A percentile compares a stretch with the other conserved stretches of the same genome.
phyloP scores from a whole-genome alignment of 1,284 basidiomycete genomes.

The Apiotrichum gracile region DNA sequence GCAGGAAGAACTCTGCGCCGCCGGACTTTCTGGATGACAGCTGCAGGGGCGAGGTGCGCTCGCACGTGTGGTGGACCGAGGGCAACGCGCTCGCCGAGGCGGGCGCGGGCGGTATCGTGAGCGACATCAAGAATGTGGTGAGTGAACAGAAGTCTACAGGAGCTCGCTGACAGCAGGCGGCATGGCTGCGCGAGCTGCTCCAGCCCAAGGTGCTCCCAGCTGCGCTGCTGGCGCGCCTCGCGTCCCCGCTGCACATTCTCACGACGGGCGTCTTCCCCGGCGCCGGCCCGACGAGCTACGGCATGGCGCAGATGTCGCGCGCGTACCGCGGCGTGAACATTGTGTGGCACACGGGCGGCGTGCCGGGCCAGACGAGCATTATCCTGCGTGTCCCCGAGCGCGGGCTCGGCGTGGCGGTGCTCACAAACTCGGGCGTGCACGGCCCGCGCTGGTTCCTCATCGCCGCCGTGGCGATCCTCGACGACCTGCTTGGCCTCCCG shows the following conservation, averaged over 20 bases:
- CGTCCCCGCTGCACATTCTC: not conserved
- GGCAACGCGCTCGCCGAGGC: not conserved
- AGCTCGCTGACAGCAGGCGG: no score
- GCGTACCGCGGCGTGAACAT: conserved; percentile 14
- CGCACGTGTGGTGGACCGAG: conserved; percentile 22
- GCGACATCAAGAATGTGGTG: conserved; percentile 4
- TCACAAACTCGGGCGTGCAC: conserved; percentile 15
- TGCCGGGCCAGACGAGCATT: conserved; percentile 14
- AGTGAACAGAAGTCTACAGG: no score
- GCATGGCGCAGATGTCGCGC: conserved; percentile 9
- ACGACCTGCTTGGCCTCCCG: conserved; percentile 16
- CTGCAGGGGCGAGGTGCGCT: no score
- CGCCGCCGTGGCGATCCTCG: conserved; percentile 9
- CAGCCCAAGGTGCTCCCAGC: conserved; percentile 21
- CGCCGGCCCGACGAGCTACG: conserved; percentile 7
- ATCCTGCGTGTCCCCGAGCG: conserved; percentile 13
- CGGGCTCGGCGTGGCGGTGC: conserved; percentile 12
- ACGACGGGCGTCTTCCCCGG: not conserved
- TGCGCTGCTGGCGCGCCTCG: conserved; percentile 7
- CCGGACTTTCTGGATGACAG: not conserved
- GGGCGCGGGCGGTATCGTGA: conserved; percentile 25
- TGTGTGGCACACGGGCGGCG: conserved; percentile 13
- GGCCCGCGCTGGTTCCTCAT: not conserved
- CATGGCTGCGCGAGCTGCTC: conserved; percentile 32
- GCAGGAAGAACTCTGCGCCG: not conserved